Evolutionary conservation across 2,329 filamentous ascomycete genomes (phyloP), one percentile per base, ranked within the genome.

Genomic region (Neofusicoccum sp.): DNA sequence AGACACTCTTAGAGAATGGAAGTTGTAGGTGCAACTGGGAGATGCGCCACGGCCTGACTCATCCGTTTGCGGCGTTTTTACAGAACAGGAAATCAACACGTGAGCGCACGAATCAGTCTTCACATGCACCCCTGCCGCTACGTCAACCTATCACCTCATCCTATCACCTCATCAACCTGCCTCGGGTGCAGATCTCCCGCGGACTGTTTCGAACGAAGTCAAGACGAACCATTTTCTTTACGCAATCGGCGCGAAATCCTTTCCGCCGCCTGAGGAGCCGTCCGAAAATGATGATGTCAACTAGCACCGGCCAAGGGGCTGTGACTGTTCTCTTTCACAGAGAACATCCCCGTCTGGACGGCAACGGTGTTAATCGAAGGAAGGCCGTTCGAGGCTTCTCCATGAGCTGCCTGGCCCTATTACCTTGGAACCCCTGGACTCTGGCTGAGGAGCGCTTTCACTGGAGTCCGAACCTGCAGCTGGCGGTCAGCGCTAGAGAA

Each of bases 131-230:
- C 28, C 49, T 12, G 38, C 24, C 51, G 38, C 4, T 43, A n/a
- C n/a, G 51, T 43, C 38, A 56, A 43, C 36, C 51, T 9, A 56
- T 56, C 36, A 56, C 51, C 51, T 56, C 51, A 43, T 56, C 51
- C n/a, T n/a, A n/a, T n/a, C n/a, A n/a, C n/a, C n/a, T n/a, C n/a
- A n/a, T n/a, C n/a, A 56, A 26, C 51, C 12, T 56, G n/a, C 26
- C 51, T 56, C 40, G 51, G 36, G 43, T 28, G 51, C 51, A 41
- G 51, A 56, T 56, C 51, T 56, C 51, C 51, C 51, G 51, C 28
- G 36, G 38, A 56, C 36, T 12, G 36, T 31, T 41, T 28, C 26
- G 34, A 31, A 54, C 49, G 34, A 20, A 2, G 31, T n/a, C 34
- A 43, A 26, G 20, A n/a, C 38, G 26, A 33, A 6, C 2, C 36